Percentiles rank a stretch among this genome's conserved stretches.
phyloP scores from a whole-genome alignment of 768 basidiomycete species.

The Suillus spraguei region DNA sequence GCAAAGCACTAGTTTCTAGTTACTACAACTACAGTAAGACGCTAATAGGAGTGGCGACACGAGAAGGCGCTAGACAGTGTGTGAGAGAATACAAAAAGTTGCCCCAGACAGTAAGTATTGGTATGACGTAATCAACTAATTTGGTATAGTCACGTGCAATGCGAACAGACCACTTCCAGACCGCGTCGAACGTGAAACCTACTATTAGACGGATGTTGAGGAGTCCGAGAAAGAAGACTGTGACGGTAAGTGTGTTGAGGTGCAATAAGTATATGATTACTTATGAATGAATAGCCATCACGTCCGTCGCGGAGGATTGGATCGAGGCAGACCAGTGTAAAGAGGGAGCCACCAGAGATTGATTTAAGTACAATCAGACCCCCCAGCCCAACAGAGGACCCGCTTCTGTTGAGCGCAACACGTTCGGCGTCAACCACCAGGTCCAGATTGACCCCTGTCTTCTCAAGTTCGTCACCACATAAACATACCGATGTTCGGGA shows the following conservation, averaged over 20 bases:
- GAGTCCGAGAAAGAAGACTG: conserved; percentile 7
- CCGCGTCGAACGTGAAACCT: conserved; percentile 1
- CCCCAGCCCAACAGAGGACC: conserved; percentile 76
- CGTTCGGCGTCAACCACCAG: conserved; percentile 32
- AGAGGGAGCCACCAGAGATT: conserved; percentile 68
- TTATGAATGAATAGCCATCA: conserved; percentile 25
- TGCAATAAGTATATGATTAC: conserved; percentile 5
- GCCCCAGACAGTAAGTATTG: too few relatives aligned
- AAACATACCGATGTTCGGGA: conserved; percentile 19
- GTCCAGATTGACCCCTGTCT: conserved; percentile 39
- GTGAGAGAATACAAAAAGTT: too few relatives aligned
- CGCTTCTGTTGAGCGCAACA: conserved; percentile 57
- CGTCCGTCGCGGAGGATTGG: conserved; percentile 15
- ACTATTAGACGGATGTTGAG: conserved; percentile 1
- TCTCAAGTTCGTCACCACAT: conserved; percentile 36
- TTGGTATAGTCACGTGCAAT: background rate
- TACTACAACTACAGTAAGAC: too few relatives aligned
- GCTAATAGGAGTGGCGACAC: too few relatives aligned
- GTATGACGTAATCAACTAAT: background rate
- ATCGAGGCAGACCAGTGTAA: conserved; percentile 34
- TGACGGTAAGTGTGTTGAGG: background rate
- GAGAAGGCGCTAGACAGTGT: too few relatives aligned
- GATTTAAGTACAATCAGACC: conserved; percentile 67
- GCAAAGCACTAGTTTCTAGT: conserved; percentile 46
- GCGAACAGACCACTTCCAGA: background rate